Conservation (phyloP, 2,329 filamentous ascomycete species). For the Blastomyces parvus region DNA sequence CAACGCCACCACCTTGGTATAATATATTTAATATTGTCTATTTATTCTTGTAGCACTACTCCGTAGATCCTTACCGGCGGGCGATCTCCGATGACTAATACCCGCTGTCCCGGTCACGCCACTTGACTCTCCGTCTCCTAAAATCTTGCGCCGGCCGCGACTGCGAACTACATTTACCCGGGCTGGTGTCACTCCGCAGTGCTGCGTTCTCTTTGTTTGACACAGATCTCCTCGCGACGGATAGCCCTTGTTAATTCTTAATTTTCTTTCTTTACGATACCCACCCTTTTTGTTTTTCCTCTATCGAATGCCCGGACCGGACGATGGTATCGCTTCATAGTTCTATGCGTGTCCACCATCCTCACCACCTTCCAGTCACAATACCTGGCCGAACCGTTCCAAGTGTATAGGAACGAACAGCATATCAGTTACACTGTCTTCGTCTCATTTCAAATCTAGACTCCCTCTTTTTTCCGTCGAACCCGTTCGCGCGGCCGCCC, state of each 20-base stretch:
- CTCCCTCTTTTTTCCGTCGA: neutral
- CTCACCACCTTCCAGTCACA: neutral
- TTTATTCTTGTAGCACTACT: too few species aligned
- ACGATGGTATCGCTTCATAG: neutral
- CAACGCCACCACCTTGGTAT: too few species aligned
- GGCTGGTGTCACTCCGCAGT: too few species aligned
- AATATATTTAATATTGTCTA: too few species aligned
- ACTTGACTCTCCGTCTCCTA: neutral
- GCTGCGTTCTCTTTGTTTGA: too few species aligned
- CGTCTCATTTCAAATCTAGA: neutral
- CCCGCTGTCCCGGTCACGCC: neutral
- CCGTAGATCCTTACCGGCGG: too few species aligned
- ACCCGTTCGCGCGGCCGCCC: neutral
- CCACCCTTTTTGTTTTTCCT: neutral
- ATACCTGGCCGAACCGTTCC: neutral
- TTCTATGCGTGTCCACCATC: neutral
- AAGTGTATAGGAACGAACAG: neutral
- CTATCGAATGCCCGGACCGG: neutral
- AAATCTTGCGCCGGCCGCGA: too few species aligned
- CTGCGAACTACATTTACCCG: too few species aligned
- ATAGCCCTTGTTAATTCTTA: too few species aligned
- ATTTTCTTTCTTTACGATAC: too few species aligned
- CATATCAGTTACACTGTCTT: neutral
- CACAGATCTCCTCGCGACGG: too few species aligned
- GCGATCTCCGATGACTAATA: too few species aligned